Conservation (phyloP, 176 grass and related monocot species). For the Oryza glaberrima region DNA sequence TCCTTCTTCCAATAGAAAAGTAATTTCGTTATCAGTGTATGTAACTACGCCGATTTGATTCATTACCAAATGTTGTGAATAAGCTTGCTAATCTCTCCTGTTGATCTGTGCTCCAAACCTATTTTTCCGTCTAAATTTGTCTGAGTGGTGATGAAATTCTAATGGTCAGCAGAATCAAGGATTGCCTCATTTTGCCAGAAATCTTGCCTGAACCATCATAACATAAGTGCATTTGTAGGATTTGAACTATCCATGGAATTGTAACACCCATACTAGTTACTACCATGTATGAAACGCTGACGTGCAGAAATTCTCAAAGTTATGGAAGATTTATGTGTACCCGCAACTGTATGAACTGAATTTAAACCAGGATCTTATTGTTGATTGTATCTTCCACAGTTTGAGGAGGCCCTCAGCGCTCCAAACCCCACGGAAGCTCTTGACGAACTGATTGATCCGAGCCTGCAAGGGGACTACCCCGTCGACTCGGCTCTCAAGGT, state of each 20-base stretch:
- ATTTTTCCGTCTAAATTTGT: not conserved
- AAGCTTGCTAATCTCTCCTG: not conserved
- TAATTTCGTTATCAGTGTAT: not conserved
- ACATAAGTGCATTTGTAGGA: not conserved
- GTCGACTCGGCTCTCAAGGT: slow-evolving; percentile 69
- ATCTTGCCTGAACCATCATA: not conserved
- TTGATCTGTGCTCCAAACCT: not conserved
- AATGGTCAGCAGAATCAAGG: not conserved
- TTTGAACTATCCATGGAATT: no score
- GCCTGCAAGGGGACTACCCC: slow-evolving; percentile 55
- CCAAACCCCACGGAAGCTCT: slow-evolving; percentile 50
- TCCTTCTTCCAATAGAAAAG: no score
- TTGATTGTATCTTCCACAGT: slow-evolving; percentile 45
- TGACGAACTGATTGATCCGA: slow-evolving; percentile 61
- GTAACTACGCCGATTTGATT: not conserved
- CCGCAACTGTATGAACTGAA: not conserved
- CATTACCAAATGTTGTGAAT: not conserved
- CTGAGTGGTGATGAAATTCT: not conserved
- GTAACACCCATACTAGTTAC: not conserved
- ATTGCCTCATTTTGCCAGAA: not conserved
- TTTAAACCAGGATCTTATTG: not conserved
- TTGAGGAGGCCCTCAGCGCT: slow-evolving; percentile 51
- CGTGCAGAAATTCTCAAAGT: not conserved
- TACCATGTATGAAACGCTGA: not conserved
- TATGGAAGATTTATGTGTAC: not conserved